Evolutionary conservation across 805 yeast genomes (phyloP).

Genomic region (Yarrowia hollandica): DNA sequence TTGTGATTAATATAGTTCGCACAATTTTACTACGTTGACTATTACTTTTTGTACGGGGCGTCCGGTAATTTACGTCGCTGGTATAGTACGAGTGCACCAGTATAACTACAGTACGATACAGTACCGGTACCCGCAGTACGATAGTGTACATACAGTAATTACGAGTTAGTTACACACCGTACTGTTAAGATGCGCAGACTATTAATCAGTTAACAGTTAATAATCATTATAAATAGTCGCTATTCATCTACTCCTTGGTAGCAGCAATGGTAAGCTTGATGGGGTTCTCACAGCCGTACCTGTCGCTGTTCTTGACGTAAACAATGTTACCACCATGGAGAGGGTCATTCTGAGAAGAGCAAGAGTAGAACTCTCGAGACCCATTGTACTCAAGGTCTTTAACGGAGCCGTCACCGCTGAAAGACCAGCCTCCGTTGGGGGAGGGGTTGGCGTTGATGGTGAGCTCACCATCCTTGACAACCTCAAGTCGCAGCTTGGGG

Average conservation of each 20-base stretch:
- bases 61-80: too few species aligned
- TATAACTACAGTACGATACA: too few species aligned
- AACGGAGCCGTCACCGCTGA: not conserved
- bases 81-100: too few species aligned
- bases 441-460: not conserved
- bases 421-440: not conserved
- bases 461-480: not conserved
- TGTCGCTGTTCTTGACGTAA: not conserved
- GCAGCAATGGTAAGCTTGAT: constrained; percentile 4
- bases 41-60: too few species aligned
- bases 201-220: too few species aligned
- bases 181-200: too few species aligned
- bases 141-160: too few species aligned
- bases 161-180: too few species aligned
- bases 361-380: not conserved
- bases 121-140: too few species aligned
- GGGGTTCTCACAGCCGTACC: constrained; percentile 1
- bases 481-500: not conserved
- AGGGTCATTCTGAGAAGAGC: not conserved
- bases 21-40: too few species aligned
- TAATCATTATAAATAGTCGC: not conserved
- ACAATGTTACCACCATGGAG: not conserved
- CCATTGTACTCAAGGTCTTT: not conserved
- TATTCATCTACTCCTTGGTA: not conserved
- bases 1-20: too few species aligned